Conservation (phyloP, 805 yeast genomes). For the Candida boidinii region DNA sequence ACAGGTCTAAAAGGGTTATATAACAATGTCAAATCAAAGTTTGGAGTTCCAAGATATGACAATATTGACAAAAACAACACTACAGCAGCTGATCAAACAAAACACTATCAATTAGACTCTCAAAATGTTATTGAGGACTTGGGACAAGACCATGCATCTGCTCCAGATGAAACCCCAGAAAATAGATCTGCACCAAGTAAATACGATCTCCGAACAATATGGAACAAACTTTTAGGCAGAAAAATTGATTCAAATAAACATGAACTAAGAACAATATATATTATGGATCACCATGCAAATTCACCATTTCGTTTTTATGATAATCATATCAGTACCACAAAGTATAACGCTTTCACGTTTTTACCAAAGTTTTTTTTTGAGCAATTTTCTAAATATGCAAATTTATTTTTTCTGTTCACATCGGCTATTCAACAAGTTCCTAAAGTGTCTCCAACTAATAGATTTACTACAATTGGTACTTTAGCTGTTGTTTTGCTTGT, state of each 20-base stretch:
- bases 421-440: conserved; percentile 96
- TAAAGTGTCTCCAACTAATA: conserved; percentile 88
- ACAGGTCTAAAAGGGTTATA: conserved; percentile 23
- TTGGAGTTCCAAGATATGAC: conserved; percentile 18
- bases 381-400: conserved; percentile 96
- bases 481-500: conserved; percentile 75
- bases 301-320: conserved; percentile 50
- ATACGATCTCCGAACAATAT: conserved; percentile 21
- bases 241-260: conserved; percentile 11
- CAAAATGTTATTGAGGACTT: conserved; percentile 11
- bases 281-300: conserved; percentile 58
- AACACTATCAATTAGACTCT: too few relatives aligned
- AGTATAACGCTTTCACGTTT: conserved; percentile 88
- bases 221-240: conserved; percentile 7
- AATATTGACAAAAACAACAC: conserved; percentile 8
- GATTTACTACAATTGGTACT: conserved; percentile 93
- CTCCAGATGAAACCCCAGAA: conserved; percentile 14
- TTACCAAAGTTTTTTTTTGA: conserved; percentile 91
- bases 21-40: conserved; percentile 17
- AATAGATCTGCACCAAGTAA: conserved; percentile 13
- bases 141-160: conserved; percentile 15
- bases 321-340: conserved; percentile 90
- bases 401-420: conserved; percentile 86
- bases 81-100: conserved; percentile 1
- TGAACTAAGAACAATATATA: conserved; percentile 56